Percentiles rank a stretch among this genome's conserved stretches.
These are phyloP conservation scores for Mychonastes homosphaera DNA, from an alignment of 139 green algal genomes.

Conservation along the genomic window DNA sequence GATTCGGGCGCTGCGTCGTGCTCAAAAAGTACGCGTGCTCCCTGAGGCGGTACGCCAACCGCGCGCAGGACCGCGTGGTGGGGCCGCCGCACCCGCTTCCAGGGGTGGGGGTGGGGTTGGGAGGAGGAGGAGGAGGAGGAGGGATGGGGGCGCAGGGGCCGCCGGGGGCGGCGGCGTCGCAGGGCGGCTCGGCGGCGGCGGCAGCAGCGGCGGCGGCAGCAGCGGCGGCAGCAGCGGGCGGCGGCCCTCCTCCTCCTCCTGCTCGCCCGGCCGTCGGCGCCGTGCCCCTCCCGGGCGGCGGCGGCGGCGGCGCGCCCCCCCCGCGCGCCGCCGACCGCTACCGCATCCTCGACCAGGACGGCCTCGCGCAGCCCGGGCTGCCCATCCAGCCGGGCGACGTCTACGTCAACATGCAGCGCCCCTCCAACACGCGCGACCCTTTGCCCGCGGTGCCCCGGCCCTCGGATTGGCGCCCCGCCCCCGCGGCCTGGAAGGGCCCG, in stretches of 20 bases:
- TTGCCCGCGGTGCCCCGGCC: conserved; percentile 16
- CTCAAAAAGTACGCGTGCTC: conserved; percentile 67
- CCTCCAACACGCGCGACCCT: conserved; percentile 73
- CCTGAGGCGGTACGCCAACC: conserved; percentile 86
- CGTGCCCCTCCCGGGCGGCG: conserved; percentile 1
- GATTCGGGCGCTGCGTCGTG: conserved; percentile 96
- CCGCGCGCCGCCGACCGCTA: conserved; percentile 14
- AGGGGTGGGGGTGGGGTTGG: conserved; percentile 10
- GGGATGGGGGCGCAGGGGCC: neutral
- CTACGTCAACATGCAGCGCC: conserved; percentile 86
- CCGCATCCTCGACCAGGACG: conserved; percentile 78
- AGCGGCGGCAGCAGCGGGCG: neutral
- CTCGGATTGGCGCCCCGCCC: conserved; percentile 28
- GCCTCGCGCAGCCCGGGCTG: conserved; percentile 73
- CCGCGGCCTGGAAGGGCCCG: conserved; percentile 58
- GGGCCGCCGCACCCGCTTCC: conserved; percentile 22
- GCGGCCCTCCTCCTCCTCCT: neutral
- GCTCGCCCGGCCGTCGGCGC: neutral
- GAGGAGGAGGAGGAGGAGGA: too few species aligned
- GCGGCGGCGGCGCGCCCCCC: neutral
- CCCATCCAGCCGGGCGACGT: conserved; percentile 69
- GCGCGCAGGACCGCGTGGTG: conserved; percentile 75
- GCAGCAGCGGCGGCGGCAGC: neutral
- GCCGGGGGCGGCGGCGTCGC: neutral
- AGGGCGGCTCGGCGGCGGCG: conserved; percentile 4